Evolutionary conservation across 148 eudicot species (phyloP).

Genomic region (Pouteria glomerata): DNA sequence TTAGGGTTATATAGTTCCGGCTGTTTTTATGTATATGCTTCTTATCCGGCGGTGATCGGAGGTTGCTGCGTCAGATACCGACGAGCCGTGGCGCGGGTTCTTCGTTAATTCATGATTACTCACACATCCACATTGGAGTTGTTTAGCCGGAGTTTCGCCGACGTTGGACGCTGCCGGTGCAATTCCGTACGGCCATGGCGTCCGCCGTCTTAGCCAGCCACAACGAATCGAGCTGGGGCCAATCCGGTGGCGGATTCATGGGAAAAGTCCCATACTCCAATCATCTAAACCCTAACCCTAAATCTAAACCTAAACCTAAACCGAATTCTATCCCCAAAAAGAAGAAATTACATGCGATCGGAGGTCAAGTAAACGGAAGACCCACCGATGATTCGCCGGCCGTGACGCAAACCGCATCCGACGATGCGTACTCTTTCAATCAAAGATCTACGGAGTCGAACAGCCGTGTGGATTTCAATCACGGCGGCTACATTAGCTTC

Average conservation of each 20-base stretch:
- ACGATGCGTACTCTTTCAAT: constrained; percentile 46
- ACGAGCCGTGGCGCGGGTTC: neutral
- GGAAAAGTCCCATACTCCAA: constrained; percentile 29
- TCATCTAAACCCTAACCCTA: constrained; percentile 20
- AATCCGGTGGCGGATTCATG: constrained; percentile 35
- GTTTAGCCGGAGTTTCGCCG: constrained; percentile 32
- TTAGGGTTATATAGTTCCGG: neutral
- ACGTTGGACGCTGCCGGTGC: constrained; percentile 17
- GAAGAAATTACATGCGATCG: constrained; percentile 22
- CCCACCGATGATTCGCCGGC: constrained; percentile 16
- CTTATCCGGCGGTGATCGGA: neutral
- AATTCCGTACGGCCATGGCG: constrained; percentile 27
- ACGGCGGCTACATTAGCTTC: constrained; percentile 26
- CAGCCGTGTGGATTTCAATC: constrained; percentile 16
- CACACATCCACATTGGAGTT: neutral
- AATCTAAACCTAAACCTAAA: constrained; percentile 41
- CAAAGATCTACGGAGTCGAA: constrained; percentile 21
- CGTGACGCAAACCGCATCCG: constrained; percentile 30
- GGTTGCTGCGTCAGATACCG: neutral
- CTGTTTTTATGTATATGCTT: neutral
- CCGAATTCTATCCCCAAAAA: constrained; percentile 31
- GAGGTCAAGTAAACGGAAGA: constrained; percentile 11
- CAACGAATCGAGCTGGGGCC: constrained; percentile 39
- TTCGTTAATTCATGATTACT: constrained; percentile 14
- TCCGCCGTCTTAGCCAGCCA: constrained; percentile 40